Conservation (phyloP, 1,284 basidiomycete genomes). For the Trichosporon coremiiforme region DNA sequence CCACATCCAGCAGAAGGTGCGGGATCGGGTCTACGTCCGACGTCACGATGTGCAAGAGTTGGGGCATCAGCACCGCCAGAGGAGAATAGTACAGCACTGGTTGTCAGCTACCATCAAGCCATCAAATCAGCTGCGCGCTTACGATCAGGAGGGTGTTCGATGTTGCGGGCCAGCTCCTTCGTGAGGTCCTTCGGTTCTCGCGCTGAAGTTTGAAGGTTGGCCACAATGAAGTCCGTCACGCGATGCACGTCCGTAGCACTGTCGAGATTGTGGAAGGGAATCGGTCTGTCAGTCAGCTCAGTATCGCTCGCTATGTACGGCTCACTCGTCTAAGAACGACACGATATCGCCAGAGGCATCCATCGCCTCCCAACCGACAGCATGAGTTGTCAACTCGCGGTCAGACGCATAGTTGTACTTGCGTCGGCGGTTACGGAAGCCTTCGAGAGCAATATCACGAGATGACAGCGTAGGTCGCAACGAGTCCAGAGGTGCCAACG, state of each 20-base stretch:
- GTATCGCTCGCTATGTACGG: neutral
- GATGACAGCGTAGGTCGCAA: conserved; percentile 37
- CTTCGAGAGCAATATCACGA: conserved; percentile 45
- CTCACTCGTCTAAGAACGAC: conserved; percentile 47
- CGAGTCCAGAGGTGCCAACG: conserved; percentile 33
- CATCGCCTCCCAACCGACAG: conserved; percentile 34
- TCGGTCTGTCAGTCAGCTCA: conserved; percentile 24
- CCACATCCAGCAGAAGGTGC: neutral
- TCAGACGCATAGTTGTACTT: conserved; percentile 24
- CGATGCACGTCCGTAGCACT: conserved; percentile 41
- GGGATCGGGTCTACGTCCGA: conserved; percentile 13
- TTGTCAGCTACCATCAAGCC: conserved; percentile 16
- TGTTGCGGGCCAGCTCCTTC: conserved; percentile 26
- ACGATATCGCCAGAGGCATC: conserved; percentile 34
- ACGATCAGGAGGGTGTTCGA: conserved; percentile 36
- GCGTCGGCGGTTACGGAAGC: conserved; percentile 24
- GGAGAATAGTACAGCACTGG: conserved; percentile 36
- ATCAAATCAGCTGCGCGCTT: conserved; percentile 22
- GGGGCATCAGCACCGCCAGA: conserved; percentile 33
- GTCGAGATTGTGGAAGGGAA: conserved; percentile 47
- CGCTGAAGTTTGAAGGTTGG: conserved; percentile 35
- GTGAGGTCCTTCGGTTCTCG: conserved; percentile 22
- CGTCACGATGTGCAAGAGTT: conserved; percentile 31
- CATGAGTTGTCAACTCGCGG: conserved; percentile 31
- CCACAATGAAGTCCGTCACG: conserved; percentile 36